Evolutionary conservation across 1,139 yeast species (phyloP).

Genomic region (Wickerhamomyces sp.): DNA sequence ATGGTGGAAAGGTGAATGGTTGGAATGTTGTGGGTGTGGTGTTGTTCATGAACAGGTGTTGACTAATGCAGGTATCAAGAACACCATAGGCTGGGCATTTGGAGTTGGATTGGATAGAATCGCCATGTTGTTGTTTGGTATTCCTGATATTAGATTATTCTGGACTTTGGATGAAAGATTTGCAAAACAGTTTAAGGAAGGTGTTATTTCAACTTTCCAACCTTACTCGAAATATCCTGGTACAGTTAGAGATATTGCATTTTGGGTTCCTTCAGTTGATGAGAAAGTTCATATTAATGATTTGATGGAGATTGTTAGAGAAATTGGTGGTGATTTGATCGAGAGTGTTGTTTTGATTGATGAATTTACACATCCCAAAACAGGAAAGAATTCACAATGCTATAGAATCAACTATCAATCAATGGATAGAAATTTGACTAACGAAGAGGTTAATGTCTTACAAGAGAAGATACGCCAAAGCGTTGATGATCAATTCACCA

Average conservation of each 20-base stretch:
- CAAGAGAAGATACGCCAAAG: constrained; percentile 60
- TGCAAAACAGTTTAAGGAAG: constrained; percentile 60
- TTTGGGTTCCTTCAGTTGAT: constrained; percentile 63
- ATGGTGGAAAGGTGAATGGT: constrained; percentile 99
- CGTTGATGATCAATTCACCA: constrained; percentile 45
- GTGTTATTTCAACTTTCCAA: constrained; percentile 64
- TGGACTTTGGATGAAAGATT: constrained; percentile 88
- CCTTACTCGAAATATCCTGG: constrained; percentile 94
- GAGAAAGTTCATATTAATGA: constrained; percentile 67
- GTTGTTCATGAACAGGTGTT: constrained; percentile 77
- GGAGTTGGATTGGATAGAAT: constrained; percentile 94
- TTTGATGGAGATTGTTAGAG: constrained; percentile 87
- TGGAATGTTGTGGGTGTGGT: constrained; percentile 97
- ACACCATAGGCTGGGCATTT: constrained; percentile 92
- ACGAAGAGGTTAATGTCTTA: constrained; percentile 67
- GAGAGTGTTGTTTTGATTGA: constrained; percentile 82
- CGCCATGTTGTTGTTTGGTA: constrained; percentile 91
- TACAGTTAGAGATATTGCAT: constrained; percentile 79
- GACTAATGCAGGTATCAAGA: constrained; percentile 60
- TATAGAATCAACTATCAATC: constrained; percentile 90
- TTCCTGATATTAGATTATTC: constrained; percentile 90
- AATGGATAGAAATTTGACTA: constrained; percentile 88
- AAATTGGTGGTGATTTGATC: constrained; percentile 79
- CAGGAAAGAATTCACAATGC: constrained; percentile 72
- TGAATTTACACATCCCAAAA: constrained; percentile 80